A percentile compares a stretch with the other conserved stretches of the same genome.
phyloP scores from a whole-genome alignment of 805 yeast species.

The Candida insectorum region DNA sequence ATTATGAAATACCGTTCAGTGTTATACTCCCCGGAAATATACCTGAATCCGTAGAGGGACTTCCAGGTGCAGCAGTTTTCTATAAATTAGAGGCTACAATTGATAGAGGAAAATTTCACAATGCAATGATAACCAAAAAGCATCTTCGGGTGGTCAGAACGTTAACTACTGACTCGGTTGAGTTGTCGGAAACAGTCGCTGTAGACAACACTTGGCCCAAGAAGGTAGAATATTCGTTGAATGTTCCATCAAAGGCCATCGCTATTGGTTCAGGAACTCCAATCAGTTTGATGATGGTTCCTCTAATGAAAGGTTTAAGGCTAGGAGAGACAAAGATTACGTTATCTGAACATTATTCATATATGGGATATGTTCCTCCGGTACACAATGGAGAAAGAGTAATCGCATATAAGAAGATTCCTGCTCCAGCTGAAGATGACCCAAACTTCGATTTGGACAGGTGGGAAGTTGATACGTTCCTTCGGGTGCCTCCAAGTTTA shows the following conservation, averaged over 20 bases:
- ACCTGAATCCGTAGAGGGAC: constrained; percentile 87
- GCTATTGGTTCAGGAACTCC: constrained; percentile 84
- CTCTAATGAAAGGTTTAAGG: constrained; percentile 74
- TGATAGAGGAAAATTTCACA: constrained; percentile 77
- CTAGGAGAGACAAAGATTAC: constrained; percentile 71
- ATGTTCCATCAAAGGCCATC: constrained; percentile 82
- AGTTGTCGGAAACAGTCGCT: constrained; percentile 85
- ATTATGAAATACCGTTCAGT: constrained; percentile 87
- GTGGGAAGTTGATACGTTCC: constrained; percentile 68
- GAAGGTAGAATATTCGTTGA: constrained; percentile 85
- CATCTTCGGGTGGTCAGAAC: constrained; percentile 83
- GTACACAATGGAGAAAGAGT: constrained; percentile 60
- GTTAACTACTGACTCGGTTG: constrained; percentile 80
- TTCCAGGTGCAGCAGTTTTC: constrained; percentile 71
- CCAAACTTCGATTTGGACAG: constrained; percentile 44
- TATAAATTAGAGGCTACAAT: constrained; percentile 76
- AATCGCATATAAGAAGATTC: constrained; percentile 46
- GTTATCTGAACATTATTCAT: constrained; percentile 64
- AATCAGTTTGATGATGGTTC: constrained; percentile 68
- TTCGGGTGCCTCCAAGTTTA: constrained; percentile 70
- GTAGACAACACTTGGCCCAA: constrained; percentile 95
- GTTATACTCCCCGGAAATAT: constrained; percentile 79
- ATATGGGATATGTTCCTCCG: constrained; percentile 56
- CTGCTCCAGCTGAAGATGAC: constrained; percentile 43
- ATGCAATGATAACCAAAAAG: constrained; percentile 61